Percentiles rank a stretch among this genome's conserved stretches.
Evolutionary conservation across 495 filamentous ascomycete genomes (phyloP).

Genomic region (Daldinia grandis): DNA sequence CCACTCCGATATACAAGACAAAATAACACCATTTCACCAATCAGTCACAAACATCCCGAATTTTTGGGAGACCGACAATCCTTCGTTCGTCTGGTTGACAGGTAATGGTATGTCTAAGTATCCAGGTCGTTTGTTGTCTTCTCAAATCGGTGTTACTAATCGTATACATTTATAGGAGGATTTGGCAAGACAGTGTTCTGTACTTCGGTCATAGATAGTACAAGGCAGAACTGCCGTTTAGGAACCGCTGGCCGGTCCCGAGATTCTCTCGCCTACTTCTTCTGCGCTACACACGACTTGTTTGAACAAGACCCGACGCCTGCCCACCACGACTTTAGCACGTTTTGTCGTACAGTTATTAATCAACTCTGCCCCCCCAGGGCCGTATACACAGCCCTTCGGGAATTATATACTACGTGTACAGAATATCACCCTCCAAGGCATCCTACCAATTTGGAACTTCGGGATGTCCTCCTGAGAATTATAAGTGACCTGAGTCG

Average conservation of each 20-base stretch:
- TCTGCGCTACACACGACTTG: background rate
- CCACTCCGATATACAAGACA: background rate
- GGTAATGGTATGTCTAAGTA: background rate
- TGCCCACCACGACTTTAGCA: background rate
- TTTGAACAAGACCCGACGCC: background rate
- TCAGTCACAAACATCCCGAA: background rate
- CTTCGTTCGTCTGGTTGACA: background rate
- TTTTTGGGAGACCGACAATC: background rate
- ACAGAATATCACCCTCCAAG: background rate
- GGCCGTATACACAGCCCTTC: background rate
- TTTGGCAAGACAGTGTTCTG: background rate
- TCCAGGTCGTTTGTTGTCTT: background rate
- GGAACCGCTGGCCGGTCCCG: background rate
- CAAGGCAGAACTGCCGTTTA: background rate
- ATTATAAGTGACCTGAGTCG: background rate
- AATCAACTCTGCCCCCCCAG: background rate
- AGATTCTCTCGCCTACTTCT: background rate
- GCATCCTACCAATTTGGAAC: background rate
- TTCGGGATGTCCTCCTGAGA: background rate
- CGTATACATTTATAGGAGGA: background rate
- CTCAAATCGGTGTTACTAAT: background rate
- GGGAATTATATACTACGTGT: background rate
- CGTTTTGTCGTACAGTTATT: background rate
- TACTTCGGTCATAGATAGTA: background rate
- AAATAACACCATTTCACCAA: background rate